These are phyloP conservation scores for Starmerella asiatica DNA, from an alignment of 805 yeast genomes.

Conservation along the genomic window DNA sequence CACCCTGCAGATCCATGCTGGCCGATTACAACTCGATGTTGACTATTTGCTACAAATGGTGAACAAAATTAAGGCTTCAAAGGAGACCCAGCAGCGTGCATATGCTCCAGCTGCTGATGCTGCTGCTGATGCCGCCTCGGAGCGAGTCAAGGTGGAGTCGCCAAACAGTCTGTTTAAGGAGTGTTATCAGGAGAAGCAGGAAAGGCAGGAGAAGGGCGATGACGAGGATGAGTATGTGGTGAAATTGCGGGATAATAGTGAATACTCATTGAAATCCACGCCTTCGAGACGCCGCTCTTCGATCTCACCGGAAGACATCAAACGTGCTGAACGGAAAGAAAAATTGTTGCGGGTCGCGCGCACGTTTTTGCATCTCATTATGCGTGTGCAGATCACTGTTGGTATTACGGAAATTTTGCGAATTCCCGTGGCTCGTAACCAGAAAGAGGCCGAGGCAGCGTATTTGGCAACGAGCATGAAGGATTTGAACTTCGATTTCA, in stretches of 20 bases:
- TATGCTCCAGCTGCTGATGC: background rate
- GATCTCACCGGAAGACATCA: background rate
- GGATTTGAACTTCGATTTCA: constrained; percentile 28
- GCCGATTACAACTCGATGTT: constrained; percentile 21
- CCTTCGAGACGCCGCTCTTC: background rate
- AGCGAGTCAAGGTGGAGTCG: background rate
- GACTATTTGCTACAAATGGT: constrained; percentile 17
- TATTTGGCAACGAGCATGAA: constrained; percentile 24
- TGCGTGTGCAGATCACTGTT: constrained; percentile 28
- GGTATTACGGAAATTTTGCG: constrained; percentile 24
- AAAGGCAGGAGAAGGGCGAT: background rate
- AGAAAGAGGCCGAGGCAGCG: constrained; percentile 8
- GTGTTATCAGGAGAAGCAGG: background rate
- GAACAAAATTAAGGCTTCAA: constrained; percentile 5
- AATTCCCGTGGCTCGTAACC: constrained; percentile 19
- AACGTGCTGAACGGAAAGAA: background rate
- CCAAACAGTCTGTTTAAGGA: background rate
- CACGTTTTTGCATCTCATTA: constrained; percentile 25
- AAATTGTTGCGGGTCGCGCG: background rate
- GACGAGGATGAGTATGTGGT: background rate
- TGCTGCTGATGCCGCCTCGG: background rate
- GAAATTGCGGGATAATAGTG: background rate
- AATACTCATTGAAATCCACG: background rate
- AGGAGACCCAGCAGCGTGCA: background rate
- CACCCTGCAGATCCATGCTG: constrained; percentile 23